Base-by-base conservation (phyloP, 75 land plant genomes). In the Sequoia sempervirens region DNA sequence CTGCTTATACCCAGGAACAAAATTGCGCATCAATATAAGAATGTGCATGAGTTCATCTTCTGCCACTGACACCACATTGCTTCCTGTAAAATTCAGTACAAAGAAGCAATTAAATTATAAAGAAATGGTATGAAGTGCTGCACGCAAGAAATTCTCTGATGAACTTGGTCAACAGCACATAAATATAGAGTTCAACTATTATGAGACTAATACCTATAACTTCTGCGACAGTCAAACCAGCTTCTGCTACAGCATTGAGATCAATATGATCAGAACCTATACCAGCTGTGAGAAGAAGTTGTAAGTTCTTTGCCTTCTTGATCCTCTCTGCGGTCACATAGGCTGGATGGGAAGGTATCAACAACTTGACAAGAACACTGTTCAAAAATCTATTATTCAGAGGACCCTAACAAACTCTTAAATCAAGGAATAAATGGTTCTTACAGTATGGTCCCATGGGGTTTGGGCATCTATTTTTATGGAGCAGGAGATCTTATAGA, bases 41-140 rank as follows among this genome's bases (percentile, higher is more conserved):
- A 97, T 90, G 46, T 95, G 93, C 94, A 97, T 92, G 28, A 97
- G 94, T 90, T 97, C 97, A 86, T 97, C 99, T 84, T 97, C 99
- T 30, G 99, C 99, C 68, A 97, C 99, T 0, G 99, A 97, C 3
- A 95, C 93, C 1, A 86, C 86, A 87, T 97, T 97, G 88, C 95
- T 93, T 75, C 95, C 99, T 89, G 87, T 52, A 84, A 81, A 56
- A 46, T 12, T 66, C 40, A 80, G 82, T 28, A 37, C 38, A 78
- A 45, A 45, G 26, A 10, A 2, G 0, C 80, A 8, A n/a, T 64
- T 64, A 64, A 66, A 53, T 64, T 81, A 34, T 20, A 5, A 23
- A 72, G 3, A 0, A 68, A 68, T 3, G 23, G 34, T 28, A 64
- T 13, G 13, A 61, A 78, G 28, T 78, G 45, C 0, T 75, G 36